Evolutionary conservation across 225 moss, liverwort and hornwort species (phyloP).

Genomic region (Marchantia paleacea): DNA sequence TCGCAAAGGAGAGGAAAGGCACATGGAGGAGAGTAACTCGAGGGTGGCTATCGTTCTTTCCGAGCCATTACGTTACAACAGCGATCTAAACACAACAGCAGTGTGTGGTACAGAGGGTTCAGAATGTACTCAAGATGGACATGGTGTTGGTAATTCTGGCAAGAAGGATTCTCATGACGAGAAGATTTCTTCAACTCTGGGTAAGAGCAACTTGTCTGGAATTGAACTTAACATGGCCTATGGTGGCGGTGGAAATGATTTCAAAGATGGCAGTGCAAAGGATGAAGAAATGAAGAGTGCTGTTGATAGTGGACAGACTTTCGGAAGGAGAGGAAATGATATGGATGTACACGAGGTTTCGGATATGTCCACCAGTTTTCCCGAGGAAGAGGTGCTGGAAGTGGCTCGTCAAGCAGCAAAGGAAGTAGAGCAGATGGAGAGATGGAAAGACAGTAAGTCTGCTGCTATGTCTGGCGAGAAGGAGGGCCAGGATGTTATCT

Average conservation of each 20-base stretch:
- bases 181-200: slow-evolving; percentile 47
- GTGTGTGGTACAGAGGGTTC: slow-evolving; percentile 13
- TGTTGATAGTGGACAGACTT: slow-evolving; percentile 49
- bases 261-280: slow-evolving; percentile 42
- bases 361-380: slow-evolving; percentile 54
- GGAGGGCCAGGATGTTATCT: slow-evolving; percentile 49
- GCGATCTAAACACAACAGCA: slow-evolving; percentile 18
- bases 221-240: slow-evolving; percentile 71
- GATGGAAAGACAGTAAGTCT: slow-evolving; percentile 57
- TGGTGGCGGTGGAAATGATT: slow-evolving; percentile 51
- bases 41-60: neutral
- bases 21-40: slow-evolving; percentile 15
- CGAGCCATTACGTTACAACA: slow-evolving; percentile 17
- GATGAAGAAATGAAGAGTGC: slow-evolving; percentile 51
- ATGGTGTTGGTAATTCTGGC: slow-evolving; percentile 46
- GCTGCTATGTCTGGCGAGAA: slow-evolving; percentile 54
- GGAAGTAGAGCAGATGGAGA: slow-evolving; percentile 85
- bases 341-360: slow-evolving; percentile 20
- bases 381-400: slow-evolving; percentile 83
- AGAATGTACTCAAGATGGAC: slow-evolving; percentile 39
- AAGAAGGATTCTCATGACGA: slow-evolving; percentile 63
- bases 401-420: slow-evolving; percentile 78
- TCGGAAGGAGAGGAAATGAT: slow-evolving; percentile 54
- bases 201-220: slow-evolving; percentile 55
- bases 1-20: slow-evolving; percentile 26